phyloP scores from a whole-genome alignment of 352 stramenopile genomes.

The Elongisporangium prolatum region DNA sequence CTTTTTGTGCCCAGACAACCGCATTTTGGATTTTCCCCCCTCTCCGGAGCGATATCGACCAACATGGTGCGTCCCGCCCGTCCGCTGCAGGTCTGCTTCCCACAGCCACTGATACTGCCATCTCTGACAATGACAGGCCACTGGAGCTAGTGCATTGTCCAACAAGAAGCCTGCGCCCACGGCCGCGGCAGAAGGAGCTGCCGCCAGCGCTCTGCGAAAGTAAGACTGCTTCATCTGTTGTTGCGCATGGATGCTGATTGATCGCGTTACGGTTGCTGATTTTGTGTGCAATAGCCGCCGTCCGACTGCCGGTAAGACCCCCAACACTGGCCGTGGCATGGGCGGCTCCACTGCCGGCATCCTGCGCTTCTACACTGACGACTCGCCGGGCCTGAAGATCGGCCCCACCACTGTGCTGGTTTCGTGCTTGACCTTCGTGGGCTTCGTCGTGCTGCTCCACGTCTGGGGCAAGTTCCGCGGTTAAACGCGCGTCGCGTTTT shows the following conservation, averaged over 20 bases:
- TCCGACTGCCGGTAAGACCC: conserved; percentile 34
- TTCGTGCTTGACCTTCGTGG: conserved; percentile 93
- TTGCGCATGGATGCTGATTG: neutral
- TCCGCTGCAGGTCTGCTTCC: neutral
- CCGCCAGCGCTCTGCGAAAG: conserved; percentile 72
- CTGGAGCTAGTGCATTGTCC: conserved; percentile 31
- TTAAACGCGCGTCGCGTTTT: conserved; percentile 19
- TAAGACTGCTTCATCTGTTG: conserved; percentile 13
- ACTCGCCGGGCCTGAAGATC: conserved; percentile 95
- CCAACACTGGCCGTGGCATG: conserved; percentile 83
- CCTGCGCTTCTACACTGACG: conserved; percentile 97
- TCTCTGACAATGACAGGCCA: conserved; percentile 16
- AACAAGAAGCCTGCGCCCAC: conserved; percentile 71
- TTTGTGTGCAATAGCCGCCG: conserved; percentile 30
- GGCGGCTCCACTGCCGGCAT: conserved; percentile 88
- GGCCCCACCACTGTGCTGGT: conserved; percentile 95
- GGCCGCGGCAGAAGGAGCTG: conserved; percentile 48
- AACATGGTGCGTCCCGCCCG: neutral
- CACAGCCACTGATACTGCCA: too few relatives aligned
- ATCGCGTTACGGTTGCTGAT: conserved; percentile 1
- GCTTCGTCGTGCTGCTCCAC: conserved; percentile 95
- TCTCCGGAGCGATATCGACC: neutral
- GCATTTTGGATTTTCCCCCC: neutral
- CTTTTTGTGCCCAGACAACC: neutral
- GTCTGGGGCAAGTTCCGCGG: conserved; percentile 96